Conservation (phyloP, 805 yeast species). For the Candida nonsorbophila region DNA sequence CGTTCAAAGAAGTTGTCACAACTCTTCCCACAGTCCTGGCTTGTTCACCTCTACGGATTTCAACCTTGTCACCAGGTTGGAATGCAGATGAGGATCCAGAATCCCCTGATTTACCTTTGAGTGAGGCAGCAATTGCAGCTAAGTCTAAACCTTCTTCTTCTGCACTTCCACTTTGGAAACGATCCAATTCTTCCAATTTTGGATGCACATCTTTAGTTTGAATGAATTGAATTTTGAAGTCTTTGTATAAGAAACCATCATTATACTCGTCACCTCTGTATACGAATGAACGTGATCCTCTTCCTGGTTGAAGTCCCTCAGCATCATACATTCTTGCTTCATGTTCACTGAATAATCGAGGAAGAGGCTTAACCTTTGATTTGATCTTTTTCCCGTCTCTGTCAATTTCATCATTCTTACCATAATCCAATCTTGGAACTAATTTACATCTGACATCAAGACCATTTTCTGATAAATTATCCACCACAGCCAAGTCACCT, state of each 20-base stretch:
- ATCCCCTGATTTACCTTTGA: constrained; percentile 46
- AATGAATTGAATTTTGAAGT: constrained; percentile 75
- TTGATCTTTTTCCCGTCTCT: constrained; percentile 40
- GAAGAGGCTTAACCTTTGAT: constrained; percentile 72
- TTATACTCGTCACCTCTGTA: constrained; percentile 86
- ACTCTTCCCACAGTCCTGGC: constrained; percentile 83
- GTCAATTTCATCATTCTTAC: constrained; percentile 54
- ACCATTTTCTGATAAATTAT: constrained; percentile 89
- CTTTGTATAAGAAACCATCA: constrained; percentile 84
- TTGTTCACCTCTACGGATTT: constrained; percentile 89
- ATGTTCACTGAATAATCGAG: constrained; percentile 78
- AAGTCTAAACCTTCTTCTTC: constrained; percentile 84
- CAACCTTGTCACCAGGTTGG: constrained; percentile 93
- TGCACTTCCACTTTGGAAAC: constrained; percentile 66
- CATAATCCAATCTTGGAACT: constrained; percentile 92
- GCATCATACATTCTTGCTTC: constrained; percentile 86
- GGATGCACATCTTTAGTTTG: constrained; percentile 84
- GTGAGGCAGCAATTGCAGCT: constrained; percentile 78
- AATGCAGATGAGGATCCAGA: constrained; percentile 38
- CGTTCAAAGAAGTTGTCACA: constrained; percentile 52
- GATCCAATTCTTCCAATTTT: constrained; percentile 78
- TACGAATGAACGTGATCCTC: constrained; percentile 54
- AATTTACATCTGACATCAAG: constrained; percentile 89
- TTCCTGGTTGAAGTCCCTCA: constrained; percentile 61
- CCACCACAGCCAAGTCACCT: constrained; percentile 90